Conservation (phyloP, 108 stramenopile species). For the Licmophora abbreviata region DNA sequence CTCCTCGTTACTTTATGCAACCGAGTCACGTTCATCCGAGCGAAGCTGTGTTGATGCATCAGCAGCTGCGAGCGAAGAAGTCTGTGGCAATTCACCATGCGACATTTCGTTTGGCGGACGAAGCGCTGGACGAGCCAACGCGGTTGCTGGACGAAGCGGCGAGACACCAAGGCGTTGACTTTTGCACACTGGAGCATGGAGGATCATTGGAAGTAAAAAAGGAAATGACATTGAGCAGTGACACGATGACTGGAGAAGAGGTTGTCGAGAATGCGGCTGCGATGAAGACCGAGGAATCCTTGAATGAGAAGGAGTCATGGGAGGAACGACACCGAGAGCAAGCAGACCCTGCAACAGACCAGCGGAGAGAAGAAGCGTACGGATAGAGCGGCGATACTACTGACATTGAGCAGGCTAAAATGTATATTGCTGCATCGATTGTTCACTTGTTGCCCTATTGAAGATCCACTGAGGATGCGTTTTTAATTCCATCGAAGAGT, state of each 20-base stretch:
- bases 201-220: constrained; percentile 14
- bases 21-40: constrained; percentile 76
- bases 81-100: constrained; percentile 91
- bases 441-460: no score
- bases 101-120: constrained; percentile 78
- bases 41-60: constrained; percentile 82
- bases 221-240: constrained; percentile 18
- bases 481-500: constrained; percentile 25
- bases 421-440: no score
- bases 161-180: background rate
- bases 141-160: constrained; percentile 16
- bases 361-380: no score
- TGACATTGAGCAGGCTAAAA: no score
- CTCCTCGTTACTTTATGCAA: constrained; percentile 82
- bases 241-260: constrained; percentile 15
- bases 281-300: background rate
- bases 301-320: background rate
- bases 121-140: constrained; percentile 62
- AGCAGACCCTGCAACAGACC: no score
- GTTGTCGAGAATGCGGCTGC: background rate
- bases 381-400: no score
- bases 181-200: constrained; percentile 1
- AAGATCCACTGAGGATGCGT: no score
- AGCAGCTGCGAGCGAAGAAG: constrained; percentile 36
- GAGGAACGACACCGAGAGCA: background rate